Evolutionary conservation across 2,329 filamentous ascomycete genomes (phyloP).

Genomic region (Pseudohalonectria lignicola): DNA sequence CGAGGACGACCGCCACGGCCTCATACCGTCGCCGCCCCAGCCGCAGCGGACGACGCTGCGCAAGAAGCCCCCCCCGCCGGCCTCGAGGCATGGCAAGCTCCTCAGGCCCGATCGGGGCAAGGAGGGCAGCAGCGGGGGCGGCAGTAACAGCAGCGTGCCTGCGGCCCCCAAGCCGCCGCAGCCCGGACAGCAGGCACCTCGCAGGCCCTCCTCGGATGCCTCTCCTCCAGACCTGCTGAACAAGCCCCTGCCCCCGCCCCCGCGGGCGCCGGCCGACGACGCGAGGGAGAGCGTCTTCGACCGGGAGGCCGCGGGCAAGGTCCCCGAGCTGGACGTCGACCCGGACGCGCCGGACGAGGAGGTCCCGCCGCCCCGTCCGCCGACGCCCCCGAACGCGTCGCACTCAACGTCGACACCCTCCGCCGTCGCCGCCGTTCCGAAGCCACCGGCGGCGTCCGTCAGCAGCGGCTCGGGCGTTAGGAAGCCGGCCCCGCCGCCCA

Average conservation of each 20-base stretch:
- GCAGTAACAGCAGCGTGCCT: slow-evolving; percentile 9
- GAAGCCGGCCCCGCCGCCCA: slow-evolving; percentile 34
- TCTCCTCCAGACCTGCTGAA: slow-evolving; percentile 39
- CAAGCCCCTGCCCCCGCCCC: slow-evolving; percentile 46
- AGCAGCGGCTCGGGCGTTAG: background rate
- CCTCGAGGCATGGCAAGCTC: slow-evolving; percentile 66
- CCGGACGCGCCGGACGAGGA: slow-evolving; percentile 13
- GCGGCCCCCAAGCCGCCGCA: slow-evolving; percentile 9
- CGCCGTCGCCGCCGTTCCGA: background rate
- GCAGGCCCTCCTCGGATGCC: slow-evolving; percentile 9
- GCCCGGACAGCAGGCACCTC: too few species aligned
- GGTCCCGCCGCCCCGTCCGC: slow-evolving; percentile 20
- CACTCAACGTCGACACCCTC: slow-evolving; percentile 11
- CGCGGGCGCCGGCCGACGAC: slow-evolving; percentile 32
- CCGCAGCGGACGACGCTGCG: slow-evolving; percentile 15
- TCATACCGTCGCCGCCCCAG: slow-evolving; percentile 11
- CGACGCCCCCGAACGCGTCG: slow-evolving; percentile 25
- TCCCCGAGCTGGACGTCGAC: slow-evolving; percentile 28
- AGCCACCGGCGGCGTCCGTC: background rate
- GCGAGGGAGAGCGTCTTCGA: slow-evolving; percentile 41
- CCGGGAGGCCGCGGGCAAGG: slow-evolving; percentile 39
- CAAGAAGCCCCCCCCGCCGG: slow-evolving; percentile 62
- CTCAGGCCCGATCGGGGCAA: slow-evolving; percentile 39
- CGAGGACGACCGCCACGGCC: slow-evolving; percentile 28
- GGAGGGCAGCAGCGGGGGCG: slow-evolving; percentile 15